These are phyloP conservation scores for Boletus reticulatus DNA, from an alignment of 768 basidiomycete genomes.

Conservation along the genomic window DNA sequence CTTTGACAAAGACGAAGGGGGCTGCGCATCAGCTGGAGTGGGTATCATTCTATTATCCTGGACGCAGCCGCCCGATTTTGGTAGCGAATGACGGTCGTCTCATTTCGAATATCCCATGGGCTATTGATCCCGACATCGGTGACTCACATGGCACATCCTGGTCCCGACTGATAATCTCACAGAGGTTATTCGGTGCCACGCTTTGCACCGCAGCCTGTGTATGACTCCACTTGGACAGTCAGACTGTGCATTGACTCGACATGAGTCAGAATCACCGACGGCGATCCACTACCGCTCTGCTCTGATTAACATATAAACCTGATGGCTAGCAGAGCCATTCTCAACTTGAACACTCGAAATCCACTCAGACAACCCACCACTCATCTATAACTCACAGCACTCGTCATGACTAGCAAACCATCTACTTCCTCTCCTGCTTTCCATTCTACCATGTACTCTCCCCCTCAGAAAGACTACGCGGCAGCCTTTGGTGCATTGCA, in stretches of 20 bases:
- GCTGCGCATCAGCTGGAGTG: too few relatives aligned
- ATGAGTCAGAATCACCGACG: too few relatives aligned
- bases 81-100: neutral
- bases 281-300: too few relatives aligned
- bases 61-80: neutral
- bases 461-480: conserved; percentile 22
- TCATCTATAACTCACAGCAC: neutral
- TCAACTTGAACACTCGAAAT: neutral
- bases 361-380: neutral
- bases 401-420: neutral
- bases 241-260: neutral
- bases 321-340: too few relatives aligned
- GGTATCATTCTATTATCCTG: too few relatives aligned
- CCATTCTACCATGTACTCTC: neutral
- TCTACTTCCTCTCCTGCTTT: neutral
- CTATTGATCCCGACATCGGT: neutral
- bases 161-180: too few relatives aligned
- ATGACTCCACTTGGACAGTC: conserved; percentile 2
- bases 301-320: conserved; percentile 3
- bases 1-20: too few relatives aligned
- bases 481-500: conserved; percentile 25
- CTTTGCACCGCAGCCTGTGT: too few relatives aligned
- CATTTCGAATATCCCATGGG: neutral
- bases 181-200: too few relatives aligned
- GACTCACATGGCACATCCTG: neutral